These are phyloP conservation scores for Pseudogymnoascus sp. DNA, from an alignment of 2,329 filamentous ascomycete species.

Conservation along the genomic window DNA sequence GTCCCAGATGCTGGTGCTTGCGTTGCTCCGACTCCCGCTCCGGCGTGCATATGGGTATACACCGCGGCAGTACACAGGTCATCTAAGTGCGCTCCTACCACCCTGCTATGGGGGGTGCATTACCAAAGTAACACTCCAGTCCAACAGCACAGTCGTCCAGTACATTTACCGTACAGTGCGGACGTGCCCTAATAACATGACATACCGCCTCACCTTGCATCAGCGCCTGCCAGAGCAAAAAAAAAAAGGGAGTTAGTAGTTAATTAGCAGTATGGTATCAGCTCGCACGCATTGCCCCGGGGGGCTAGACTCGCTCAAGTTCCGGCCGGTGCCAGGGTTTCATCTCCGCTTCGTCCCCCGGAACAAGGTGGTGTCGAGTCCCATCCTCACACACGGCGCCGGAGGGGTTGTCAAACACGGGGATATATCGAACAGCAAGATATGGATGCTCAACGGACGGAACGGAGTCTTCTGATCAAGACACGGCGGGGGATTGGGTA, in stretches of 20 bases:
- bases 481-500: not conserved
- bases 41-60: not conserved
- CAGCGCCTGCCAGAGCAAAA: no score
- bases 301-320: not conserved
- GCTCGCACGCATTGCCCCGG: not conserved
- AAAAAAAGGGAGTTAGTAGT: not conserved
- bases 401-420: not conserved
- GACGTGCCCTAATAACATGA: no score
- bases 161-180: no score
- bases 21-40: not conserved
- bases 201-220: no score
- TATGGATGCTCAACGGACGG: not conserved
- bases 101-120: not conserved
- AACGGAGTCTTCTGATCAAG: not conserved
- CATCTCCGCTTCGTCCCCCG: not conserved
- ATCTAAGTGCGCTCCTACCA: not conserved
- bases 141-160: no score
- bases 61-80: not conserved
- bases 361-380: no score
- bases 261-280: not conserved
- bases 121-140: not conserved
- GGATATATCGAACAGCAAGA: not conserved
- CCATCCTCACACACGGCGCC: no score
- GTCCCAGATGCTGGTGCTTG: no score
- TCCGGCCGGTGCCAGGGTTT: not conserved